A percentile compares a stretch with the other conserved stretches of the same genome.
Evolutionary conservation across 1,139 yeast genomes (phyloP).

Genomic region (Debaryomyces subglobosus): DNA sequence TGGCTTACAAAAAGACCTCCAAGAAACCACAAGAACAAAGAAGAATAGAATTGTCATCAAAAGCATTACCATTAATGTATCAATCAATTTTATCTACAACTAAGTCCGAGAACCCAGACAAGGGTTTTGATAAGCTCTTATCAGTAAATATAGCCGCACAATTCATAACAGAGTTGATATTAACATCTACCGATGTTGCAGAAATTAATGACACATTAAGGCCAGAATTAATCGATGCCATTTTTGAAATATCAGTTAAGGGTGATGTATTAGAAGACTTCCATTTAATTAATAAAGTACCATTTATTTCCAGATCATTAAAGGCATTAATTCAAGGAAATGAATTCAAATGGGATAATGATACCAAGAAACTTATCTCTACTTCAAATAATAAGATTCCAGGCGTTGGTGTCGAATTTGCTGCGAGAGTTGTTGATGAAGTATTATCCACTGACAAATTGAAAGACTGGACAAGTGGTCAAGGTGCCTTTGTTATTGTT

Average conservation of each 20-base stretch:
- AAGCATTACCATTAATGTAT: conserved; percentile 69
- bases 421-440: conserved; percentile 55
- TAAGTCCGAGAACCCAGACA: conserved; percentile 27
- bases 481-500: conserved; percentile 82
- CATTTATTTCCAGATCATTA: conserved; percentile 76
- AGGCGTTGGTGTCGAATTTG: conserved; percentile 67
- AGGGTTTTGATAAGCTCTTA: conserved; percentile 44
- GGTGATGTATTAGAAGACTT: conserved; percentile 73
- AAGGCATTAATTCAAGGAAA: conserved; percentile 80
- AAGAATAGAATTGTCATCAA: conserved; percentile 66
- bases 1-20: conserved; percentile 71
- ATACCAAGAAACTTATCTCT: conserved; percentile 57
- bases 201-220: conserved; percentile 49
- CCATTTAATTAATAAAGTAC: conserved; percentile 67
- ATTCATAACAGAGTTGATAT: conserved; percentile 72
- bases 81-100: conserved; percentile 53
- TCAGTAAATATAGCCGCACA: conserved; percentile 81
- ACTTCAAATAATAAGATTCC: conserved; percentile 46
- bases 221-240: conserved; percentile 54
- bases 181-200: conserved; percentile 52
- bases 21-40: conserved; percentile 84
- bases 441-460: conserved; percentile 48
- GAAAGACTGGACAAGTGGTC: conserved; percentile 72
- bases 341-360: conserved; percentile 60
- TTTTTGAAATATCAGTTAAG: conserved; percentile 57